A percentile compares a stretch with the other conserved stretches of the same genome.
These are phyloP conservation scores for Fusarium algeriense DNA, from an alignment of 2,329 filamentous ascomycete genomes.

Conservation along the genomic window DNA sequence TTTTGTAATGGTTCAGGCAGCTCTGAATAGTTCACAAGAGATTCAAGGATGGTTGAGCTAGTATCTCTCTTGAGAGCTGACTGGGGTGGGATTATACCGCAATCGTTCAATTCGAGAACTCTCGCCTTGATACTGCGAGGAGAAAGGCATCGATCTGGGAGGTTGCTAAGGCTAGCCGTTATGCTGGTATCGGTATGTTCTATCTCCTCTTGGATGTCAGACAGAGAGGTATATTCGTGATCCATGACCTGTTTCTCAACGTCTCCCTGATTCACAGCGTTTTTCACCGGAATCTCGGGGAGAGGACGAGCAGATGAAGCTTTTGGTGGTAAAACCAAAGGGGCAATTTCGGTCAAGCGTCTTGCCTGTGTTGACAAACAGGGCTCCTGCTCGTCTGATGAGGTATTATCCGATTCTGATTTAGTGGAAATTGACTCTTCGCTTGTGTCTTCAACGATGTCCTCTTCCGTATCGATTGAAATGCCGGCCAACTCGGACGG, in stretches of 20 bases:
- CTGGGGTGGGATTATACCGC: not conserved
- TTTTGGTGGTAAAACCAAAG: not conserved
- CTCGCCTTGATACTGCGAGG: not conserved
- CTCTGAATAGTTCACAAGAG: not conserved
- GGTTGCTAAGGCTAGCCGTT: conserved; percentile 12
- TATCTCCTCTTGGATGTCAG: conserved; percentile 41
- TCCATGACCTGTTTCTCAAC: conserved; percentile 15
- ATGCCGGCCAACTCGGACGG: not conserved
- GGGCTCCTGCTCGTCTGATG: not conserved
- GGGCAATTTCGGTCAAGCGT: not conserved
- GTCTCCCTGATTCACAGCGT: conserved; percentile 3
- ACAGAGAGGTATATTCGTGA: conserved; percentile 29
- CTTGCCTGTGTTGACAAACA: not conserved
- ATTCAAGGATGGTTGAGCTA: not conserved
- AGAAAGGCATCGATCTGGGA: conserved; percentile 20
- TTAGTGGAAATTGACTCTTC: not conserved
- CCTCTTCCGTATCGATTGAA: not conserved
- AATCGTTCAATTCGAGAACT: not conserved
- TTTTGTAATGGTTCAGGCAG: not conserved
- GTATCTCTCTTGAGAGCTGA: not conserved
- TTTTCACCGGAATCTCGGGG: conserved; percentile 37
- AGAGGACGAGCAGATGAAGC: conserved; percentile 29
- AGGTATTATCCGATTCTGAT: not conserved
- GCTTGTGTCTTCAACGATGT: not conserved
- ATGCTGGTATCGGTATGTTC: conserved; percentile 29